Conservation (phyloP, 345 rosid genomes). For the Pugionium dolabratum region DNA sequence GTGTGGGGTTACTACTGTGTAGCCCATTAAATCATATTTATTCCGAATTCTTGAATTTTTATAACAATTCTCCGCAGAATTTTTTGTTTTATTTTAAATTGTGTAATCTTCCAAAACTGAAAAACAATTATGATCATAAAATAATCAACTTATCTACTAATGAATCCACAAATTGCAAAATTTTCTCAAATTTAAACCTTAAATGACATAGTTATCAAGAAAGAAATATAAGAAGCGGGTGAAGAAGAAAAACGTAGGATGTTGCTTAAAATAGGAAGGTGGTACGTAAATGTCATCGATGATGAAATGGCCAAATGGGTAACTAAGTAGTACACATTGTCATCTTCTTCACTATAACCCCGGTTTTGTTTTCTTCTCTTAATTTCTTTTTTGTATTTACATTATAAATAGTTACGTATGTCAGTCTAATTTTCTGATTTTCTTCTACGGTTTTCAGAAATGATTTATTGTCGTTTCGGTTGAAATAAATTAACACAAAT, state of each 20-base stretch:
- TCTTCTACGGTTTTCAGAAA: not conserved
- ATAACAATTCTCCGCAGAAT: not conserved
- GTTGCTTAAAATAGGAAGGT: constrained; percentile 40
- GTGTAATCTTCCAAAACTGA: too few species aligned
- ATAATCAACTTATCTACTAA: too few species aligned
- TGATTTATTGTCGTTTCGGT: not conserved
- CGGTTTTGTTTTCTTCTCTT: not conserved
- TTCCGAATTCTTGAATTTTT: constrained; percentile 11
- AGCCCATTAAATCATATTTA: constrained; percentile 14
- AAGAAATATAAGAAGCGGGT: too few species aligned
- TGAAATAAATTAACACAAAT: not conserved
- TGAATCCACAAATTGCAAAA: too few species aligned
- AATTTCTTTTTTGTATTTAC: not conserved
- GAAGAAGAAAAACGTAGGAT: constrained; percentile 37
- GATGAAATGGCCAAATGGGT: constrained; percentile 31
- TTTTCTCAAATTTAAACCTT: too few species aligned
- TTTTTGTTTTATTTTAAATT: too few species aligned
- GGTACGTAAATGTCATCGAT: constrained; percentile 37
- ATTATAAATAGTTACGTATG: too few species aligned
- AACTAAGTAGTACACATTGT: constrained; percentile 22
- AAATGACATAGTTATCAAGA: not conserved
- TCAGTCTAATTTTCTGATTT: not conserved
- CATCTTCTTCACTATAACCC: constrained; percentile 31
- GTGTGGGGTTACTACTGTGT: not conserved
- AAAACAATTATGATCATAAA: too few species aligned